Evolutionary conservation across 2,329 filamentous ascomycete species (phyloP).

Genomic region (Venturia nashicola): DNA sequence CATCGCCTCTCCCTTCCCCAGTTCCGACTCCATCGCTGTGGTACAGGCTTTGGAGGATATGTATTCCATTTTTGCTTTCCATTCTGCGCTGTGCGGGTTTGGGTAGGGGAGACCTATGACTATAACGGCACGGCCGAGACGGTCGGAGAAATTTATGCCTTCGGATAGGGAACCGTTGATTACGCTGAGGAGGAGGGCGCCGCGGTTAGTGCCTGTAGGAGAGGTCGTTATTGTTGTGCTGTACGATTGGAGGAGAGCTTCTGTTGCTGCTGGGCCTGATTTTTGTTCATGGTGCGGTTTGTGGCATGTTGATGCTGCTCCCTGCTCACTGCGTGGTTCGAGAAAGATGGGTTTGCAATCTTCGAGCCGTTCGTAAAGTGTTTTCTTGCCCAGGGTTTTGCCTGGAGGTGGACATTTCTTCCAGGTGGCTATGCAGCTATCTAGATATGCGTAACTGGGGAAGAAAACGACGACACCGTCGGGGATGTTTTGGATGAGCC

Average conservation of each 20-base stretch:
- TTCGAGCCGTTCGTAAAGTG: slow-evolving; percentile 47
- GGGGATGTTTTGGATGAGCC: slow-evolving; percentile 60
- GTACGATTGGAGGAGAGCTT: slow-evolving; percentile 65
- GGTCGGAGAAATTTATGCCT: slow-evolving; percentile 95
- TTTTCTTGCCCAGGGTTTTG: slow-evolving; percentile 17
- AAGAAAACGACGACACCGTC: slow-evolving; percentile 94
- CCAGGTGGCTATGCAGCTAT: slow-evolving; percentile 46
- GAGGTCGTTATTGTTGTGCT: slow-evolving; percentile 45
- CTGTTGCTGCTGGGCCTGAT: slow-evolving; percentile 38
- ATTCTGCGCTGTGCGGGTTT: slow-evolving; percentile 78
- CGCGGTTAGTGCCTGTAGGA: slow-evolving; percentile 31
- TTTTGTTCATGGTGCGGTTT: slow-evolving; percentile 18
- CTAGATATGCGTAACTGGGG: slow-evolving; percentile 84
- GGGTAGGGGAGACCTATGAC: slow-evolving; percentile 91
- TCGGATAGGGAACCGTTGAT: slow-evolving; percentile 92
- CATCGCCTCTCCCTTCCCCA: slow-evolving; percentile 19
- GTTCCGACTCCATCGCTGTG: slow-evolving; percentile 13
- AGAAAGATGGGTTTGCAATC: slow-evolving; percentile 42
- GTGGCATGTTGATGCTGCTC: neutral
- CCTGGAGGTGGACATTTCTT: slow-evolving; percentile 16
- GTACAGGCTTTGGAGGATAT: slow-evolving; percentile 50
- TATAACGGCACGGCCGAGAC: slow-evolving; percentile 75
- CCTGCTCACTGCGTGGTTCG: slow-evolving; percentile 18
- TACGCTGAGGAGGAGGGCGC: slow-evolving; percentile 76
- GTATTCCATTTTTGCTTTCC: slow-evolving; percentile 85